Evolutionary conservation across 2,329 filamentous ascomycete species (phyloP).

Genomic region (Sclerotinia spermophila): DNA sequence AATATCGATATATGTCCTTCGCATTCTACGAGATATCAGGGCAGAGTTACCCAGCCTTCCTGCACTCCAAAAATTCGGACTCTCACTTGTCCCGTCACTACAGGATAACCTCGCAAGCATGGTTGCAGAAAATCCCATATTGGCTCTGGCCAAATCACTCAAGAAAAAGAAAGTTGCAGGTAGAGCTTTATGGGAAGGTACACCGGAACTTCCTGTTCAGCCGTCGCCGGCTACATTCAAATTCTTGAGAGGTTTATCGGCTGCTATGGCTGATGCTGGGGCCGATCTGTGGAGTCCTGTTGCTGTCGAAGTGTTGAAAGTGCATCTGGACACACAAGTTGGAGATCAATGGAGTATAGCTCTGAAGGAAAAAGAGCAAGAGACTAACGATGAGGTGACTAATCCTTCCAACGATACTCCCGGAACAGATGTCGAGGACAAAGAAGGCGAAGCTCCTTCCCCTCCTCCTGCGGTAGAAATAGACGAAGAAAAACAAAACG

Average conservation of each 20-base stretch:
- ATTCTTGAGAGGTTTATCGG: conserved; percentile 63
- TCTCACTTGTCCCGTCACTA: conserved; percentile 58
- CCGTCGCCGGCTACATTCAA: conserved; percentile 72
- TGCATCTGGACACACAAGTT: conserved; percentile 50
- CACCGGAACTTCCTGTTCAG: conserved; percentile 70
- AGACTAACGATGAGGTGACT: conserved; percentile 22
- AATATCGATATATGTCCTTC: conserved; percentile 64
- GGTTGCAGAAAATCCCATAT: conserved; percentile 49
- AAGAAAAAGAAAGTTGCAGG: conserved; percentile 53
- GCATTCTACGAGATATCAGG: conserved; percentile 71
- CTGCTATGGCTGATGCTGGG: conserved; percentile 66
- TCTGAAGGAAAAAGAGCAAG: conserved; percentile 24
- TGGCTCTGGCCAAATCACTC: conserved; percentile 44
- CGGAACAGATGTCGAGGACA: neutral
- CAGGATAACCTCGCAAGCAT: conserved; percentile 57
- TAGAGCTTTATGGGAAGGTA: conserved; percentile 75
- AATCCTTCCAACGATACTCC: conserved; percentile 3
- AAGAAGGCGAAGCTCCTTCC: conserved; percentile 3
- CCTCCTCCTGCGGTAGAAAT: conserved; percentile 1
- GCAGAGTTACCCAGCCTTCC: conserved; percentile 56
- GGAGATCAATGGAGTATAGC: conserved; percentile 40
- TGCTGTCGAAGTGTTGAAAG: conserved; percentile 62
- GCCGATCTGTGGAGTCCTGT: conserved; percentile 76
- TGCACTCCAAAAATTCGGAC: conserved; percentile 52
- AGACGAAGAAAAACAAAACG: conserved; percentile 31